A percentile compares a stretch with the other conserved stretches of the same genome.
phyloP scores from a whole-genome alignment of 768 basidiomycete species.

The Boletus speciosus region DNA sequence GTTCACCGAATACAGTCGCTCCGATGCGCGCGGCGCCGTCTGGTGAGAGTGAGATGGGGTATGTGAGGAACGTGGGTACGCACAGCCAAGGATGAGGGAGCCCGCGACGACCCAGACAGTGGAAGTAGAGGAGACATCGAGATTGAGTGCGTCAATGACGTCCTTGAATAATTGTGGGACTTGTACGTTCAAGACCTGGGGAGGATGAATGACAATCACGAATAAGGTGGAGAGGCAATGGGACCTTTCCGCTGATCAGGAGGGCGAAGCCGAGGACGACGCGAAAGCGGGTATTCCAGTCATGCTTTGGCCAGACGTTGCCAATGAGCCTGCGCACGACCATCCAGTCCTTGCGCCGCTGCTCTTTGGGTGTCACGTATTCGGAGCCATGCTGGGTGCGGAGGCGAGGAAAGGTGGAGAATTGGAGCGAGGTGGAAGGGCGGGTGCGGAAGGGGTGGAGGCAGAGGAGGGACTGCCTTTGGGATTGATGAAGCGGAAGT shows the following conservation, averaged over 20 bases:
- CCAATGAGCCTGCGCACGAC: conserved; percentile 79
- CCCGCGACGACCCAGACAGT: conserved; percentile 93
- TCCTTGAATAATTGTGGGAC: conserved; percentile 96
- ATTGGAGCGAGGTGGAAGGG: background rate
- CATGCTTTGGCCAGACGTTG: conserved; percentile 90
- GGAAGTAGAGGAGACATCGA: conserved; percentile 66
- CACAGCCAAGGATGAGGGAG: conserved; percentile 88
- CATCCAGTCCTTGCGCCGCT: conserved; percentile 79
- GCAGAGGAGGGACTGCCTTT: conserved; percentile 5
- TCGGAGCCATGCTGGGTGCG: conserved; percentile 10
- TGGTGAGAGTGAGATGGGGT: conserved; percentile 30
- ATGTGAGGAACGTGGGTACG: conserved; percentile 30
- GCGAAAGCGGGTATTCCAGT: conserved; percentile 76
- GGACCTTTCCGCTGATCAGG: conserved; percentile 82
- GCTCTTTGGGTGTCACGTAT: conserved; percentile 34
- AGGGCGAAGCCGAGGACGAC: conserved; percentile 81
- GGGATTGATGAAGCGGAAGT: background rate
- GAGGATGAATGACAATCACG: background rate
- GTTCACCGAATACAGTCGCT: conserved; percentile 85
- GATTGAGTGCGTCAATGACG: conserved; percentile 85
- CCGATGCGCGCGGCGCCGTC: conserved; percentile 90
- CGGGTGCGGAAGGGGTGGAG: conserved; percentile 4
- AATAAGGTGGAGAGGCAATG: conserved; percentile 7
- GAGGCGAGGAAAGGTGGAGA: conserved; percentile 20
- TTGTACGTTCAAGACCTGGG: conserved; percentile 89